A percentile compares a stretch with the other conserved stretches of the same genome.
These are phyloP conservation scores for Epichloe sibirici DNA, from an alignment of 2,329 filamentous ascomycete species.

Conservation along the genomic window DNA sequence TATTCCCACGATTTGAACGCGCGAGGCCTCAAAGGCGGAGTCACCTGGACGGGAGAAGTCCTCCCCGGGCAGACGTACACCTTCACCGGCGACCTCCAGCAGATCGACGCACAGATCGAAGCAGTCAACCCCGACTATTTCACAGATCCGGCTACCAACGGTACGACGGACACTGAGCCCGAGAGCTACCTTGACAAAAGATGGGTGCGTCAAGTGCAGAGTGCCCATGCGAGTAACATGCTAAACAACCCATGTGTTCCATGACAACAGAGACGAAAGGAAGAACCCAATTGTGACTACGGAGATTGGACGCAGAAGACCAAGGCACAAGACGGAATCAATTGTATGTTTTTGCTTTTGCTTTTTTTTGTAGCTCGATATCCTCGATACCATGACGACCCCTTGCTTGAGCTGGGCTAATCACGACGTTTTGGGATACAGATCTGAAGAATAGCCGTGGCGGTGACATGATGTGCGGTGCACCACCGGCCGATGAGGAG, in stretches of 20 bases:
- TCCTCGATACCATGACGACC: too few species aligned
- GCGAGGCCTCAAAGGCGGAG: background rate
- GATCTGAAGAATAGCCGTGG: background rate
- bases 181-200: background rate
- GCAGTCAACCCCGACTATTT: background rate
- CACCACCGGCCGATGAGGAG: background rate
- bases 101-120: background rate
- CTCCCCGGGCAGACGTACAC: background rate
- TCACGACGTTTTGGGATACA: too few species aligned
- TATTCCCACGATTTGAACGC: background rate
- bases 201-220: background rate
- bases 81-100: background rate
- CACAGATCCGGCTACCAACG: background rate
- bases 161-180: background rate
- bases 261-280: background rate
- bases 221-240: too few species aligned
- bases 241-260: background rate
- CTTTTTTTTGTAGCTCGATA: too few species aligned
- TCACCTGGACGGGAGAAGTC: constrained; percentile 1
- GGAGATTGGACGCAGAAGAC: background rate
- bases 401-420: background rate
- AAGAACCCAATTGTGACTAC: background rate
- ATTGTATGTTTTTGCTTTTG: background rate
- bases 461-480: background rate
- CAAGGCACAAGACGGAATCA: background rate